These are phyloP conservation scores for Daldinia childiae DNA, from an alignment of 495 filamentous ascomycete species.

Conservation along the genomic window DNA sequence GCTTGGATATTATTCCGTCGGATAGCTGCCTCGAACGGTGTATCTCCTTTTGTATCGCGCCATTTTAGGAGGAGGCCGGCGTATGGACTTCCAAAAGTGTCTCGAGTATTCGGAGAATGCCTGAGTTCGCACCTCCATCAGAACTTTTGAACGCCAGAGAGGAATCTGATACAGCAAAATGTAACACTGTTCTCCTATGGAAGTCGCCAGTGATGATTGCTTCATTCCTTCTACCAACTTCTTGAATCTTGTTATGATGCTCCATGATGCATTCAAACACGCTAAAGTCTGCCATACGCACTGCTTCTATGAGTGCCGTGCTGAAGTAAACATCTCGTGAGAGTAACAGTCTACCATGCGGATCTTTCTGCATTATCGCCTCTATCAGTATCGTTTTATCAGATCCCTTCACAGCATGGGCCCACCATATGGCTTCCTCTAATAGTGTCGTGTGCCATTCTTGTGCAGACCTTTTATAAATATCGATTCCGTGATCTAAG, in stretches of 20 bases:
- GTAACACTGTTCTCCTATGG: conserved; percentile 24
- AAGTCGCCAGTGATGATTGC: conserved; percentile 21
- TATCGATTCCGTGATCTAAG: conserved; percentile 22
- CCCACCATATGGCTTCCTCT: conserved; percentile 20
- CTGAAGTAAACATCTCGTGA: conserved; percentile 19
- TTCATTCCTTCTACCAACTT: conserved; percentile 8
- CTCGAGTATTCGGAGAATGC: conserved; percentile 32
- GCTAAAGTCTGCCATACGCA: conserved; percentile 24
- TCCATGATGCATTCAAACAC: conserved; percentile 33
- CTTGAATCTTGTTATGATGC: conserved; percentile 15
- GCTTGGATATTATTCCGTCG: conserved; percentile 36
- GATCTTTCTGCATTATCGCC: conserved; percentile 34
- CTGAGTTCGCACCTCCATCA: conserved; percentile 16
- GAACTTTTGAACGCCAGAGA: conserved; percentile 27
- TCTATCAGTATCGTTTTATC: conserved; percentile 32
- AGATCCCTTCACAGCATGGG: conserved; percentile 21
- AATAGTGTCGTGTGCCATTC: conserved; percentile 19
- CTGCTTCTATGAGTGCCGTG: conserved; percentile 30
- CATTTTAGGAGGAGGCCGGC: conserved; percentile 13
- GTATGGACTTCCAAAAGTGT: conserved; percentile 29
- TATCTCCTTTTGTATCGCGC: conserved; percentile 28
- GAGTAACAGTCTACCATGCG: conserved; percentile 15
- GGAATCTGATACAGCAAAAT: conserved; percentile 29
- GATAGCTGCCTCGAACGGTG: conserved; percentile 34
- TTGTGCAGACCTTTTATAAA: conserved; percentile 12